These are phyloP conservation scores for Pholiota molesta DNA, from an alignment of 768 basidiomycete genomes.

Conservation along the genomic window DNA sequence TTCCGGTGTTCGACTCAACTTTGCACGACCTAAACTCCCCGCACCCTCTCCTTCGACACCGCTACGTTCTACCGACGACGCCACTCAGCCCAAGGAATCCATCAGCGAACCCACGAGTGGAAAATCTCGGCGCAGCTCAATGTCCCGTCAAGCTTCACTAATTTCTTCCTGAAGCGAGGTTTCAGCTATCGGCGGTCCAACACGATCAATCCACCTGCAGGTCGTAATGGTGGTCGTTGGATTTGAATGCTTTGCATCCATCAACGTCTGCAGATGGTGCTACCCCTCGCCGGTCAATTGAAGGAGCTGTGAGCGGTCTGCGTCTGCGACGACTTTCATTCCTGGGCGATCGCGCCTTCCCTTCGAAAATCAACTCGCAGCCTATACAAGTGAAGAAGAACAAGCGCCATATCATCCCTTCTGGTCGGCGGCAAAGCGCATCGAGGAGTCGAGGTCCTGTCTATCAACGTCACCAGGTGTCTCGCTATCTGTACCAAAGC, in stretches of 20 bases:
- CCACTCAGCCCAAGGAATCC: background rate
- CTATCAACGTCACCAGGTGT: constrained; percentile 61
- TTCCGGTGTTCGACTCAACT: constrained; percentile 50
- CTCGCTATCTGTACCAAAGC: constrained; percentile 44
- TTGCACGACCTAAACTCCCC: constrained; percentile 36
- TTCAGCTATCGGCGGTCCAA: constrained; percentile 23
- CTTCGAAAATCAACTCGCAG: constrained; percentile 16
- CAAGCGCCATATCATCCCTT: constrained; percentile 32
- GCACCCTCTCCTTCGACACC: constrained; percentile 29
- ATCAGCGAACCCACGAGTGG: background rate
- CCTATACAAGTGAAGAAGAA: background rate
- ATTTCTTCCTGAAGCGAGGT: constrained; percentile 36
- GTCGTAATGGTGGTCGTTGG: constrained; percentile 41
- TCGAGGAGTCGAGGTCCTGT: constrained; percentile 41
- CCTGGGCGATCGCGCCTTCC: constrained; percentile 32
- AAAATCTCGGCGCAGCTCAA: constrained; percentile 27
- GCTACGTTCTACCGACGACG: background rate
- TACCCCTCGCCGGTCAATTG: constrained; percentile 29
- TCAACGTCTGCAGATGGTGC: constrained; percentile 17
- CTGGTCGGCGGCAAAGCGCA: constrained; percentile 37
- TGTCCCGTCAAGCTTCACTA: constrained; percentile 45
- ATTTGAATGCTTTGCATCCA: constrained; percentile 31
- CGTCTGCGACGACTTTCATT: constrained; percentile 43
- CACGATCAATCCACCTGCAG: constrained; percentile 26
- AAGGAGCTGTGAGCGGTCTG: constrained; percentile 23